Percentiles rank a stretch among this genome's conserved stretches.
These are phyloP conservation scores for Podaxis sp. DNA, from an alignment of 768 basidiomycete genomes.

Conservation along the genomic window DNA sequence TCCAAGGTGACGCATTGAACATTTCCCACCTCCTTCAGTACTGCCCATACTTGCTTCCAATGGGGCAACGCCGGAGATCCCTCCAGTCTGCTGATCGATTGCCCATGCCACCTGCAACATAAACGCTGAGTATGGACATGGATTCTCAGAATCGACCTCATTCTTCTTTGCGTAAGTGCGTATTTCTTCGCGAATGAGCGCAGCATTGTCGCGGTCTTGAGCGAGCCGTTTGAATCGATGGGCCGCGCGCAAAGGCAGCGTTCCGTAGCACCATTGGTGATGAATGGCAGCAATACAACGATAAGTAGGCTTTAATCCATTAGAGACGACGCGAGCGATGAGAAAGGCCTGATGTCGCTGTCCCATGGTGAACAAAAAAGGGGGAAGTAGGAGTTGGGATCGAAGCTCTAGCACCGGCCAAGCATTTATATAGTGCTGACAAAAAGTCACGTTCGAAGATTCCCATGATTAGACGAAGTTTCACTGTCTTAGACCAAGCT, in stretches of 20 bases:
- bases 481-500: too few species aligned
- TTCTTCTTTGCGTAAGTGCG: conserved; percentile 22
- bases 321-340: conserved; percentile 33
- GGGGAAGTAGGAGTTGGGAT: too few species aligned
- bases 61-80: too few species aligned
- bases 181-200: conserved; percentile 36
- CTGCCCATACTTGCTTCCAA: too few species aligned
- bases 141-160: conserved; percentile 19
- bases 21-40: too few species aligned
- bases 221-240: conserved; percentile 34
- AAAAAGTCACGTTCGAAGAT: too few species aligned
- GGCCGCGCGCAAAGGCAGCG: conserved; percentile 30
- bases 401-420: too few species aligned
- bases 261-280: conserved; percentile 35
- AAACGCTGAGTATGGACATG: conserved; percentile 33
- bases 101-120: conserved; percentile 29
- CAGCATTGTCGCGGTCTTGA: conserved; percentile 34
- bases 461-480: too few species aligned
- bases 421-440: too few species aligned
- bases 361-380: conserved; percentile 28
- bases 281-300: conserved; percentile 29
- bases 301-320: conserved; percentile 26
- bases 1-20: too few species aligned
- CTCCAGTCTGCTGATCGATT: too few species aligned
- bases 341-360: conserved; percentile 41